Evolutionary conservation across 139 green algal species (phyloP).

Genomic region (Asterochloris erici): DNA sequence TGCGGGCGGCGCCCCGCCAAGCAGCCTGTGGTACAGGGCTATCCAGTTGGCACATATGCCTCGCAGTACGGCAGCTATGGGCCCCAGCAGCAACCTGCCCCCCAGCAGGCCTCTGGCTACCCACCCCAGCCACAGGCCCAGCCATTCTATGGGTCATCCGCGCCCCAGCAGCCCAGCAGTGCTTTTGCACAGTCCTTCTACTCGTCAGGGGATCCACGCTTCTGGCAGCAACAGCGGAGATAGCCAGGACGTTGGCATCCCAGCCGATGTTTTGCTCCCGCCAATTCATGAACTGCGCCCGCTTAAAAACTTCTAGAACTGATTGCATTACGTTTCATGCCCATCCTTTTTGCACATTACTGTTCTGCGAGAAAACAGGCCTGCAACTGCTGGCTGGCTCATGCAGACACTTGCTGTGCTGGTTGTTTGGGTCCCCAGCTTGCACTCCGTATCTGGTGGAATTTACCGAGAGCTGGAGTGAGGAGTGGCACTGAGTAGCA

Average conservation of each 20-base stretch:
- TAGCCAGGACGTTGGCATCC: background rate
- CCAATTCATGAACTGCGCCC: background rate
- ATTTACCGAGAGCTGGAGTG: too few species aligned
- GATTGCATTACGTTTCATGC: background rate
- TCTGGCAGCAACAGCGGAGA: background rate
- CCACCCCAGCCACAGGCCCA: background rate
- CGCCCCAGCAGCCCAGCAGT: background rate
- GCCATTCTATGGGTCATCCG: too few species aligned
- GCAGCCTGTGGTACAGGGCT: background rate
- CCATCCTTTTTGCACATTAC: background rate
- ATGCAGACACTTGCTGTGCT: too few species aligned
- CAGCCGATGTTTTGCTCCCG: too few species aligned
- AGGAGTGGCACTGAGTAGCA: too few species aligned
- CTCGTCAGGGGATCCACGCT: background rate
- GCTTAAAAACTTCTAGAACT: too few species aligned
- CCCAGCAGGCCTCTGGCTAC: background rate
- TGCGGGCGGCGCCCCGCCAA: background rate
- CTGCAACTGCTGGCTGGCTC: background rate
- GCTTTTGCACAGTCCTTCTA: conserved; percentile 11
- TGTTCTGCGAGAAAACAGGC: background rate
- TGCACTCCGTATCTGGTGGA: too few species aligned
- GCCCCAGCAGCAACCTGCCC: background rate
- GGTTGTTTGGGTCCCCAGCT: too few species aligned
- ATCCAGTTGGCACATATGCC: conserved; percentile 2
- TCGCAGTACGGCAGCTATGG: conserved; percentile 8